Evolutionary conservation across 129 eudicot species (phyloP), one percentile per base, ranked within the genome.

Genomic region (Calendula officinalis): DNA sequence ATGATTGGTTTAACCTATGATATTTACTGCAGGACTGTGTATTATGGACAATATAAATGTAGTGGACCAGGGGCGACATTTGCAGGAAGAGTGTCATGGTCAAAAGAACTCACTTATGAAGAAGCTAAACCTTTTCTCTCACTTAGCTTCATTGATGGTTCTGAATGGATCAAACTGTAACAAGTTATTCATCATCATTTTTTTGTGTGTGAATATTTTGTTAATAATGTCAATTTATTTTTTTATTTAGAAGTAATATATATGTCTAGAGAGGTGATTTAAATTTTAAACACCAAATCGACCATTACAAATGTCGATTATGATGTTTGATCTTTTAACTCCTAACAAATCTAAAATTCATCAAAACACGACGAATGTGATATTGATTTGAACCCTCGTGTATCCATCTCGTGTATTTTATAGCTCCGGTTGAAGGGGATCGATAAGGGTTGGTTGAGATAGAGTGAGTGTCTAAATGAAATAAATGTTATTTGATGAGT

Each of bases 21-120:
- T 64, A 12, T 44, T 22, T 5, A 37, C 32, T 43, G 77, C 79
- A 92, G 96, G 95, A 92, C 99, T 33, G 99, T 92, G 50, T 92
- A 83, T 62, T 88, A 88, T 64, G 99, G 99, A 53, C 99, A 92
- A 78, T 92, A 92, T 79, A 92, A 88, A 79, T 92, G 99, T 78
- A 85, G 80, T 36, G 99, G 99, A 43, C 79, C 91, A 61, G 99
- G 99, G 75, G 89, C 99, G 56, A 77, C 75, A 53, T 88, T 83
- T 85, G 95, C 96, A 72, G 96, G 99, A 56, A 83, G 99, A 71
- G 99, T 92, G 39, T 74, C 99, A 62, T 92, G 99, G 99, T 85
- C 95, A 22, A 92, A 87, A 77, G 95, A 92, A 63, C 89, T 92
- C 3, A 88, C 89, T 37, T 84, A 88, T 67, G 89, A 88, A 61